Evolutionary conservation across 176 grass and related monocot species (phyloP), one percentile per base, ranked within the genome.

Genomic region (Avena sativa): DNA sequence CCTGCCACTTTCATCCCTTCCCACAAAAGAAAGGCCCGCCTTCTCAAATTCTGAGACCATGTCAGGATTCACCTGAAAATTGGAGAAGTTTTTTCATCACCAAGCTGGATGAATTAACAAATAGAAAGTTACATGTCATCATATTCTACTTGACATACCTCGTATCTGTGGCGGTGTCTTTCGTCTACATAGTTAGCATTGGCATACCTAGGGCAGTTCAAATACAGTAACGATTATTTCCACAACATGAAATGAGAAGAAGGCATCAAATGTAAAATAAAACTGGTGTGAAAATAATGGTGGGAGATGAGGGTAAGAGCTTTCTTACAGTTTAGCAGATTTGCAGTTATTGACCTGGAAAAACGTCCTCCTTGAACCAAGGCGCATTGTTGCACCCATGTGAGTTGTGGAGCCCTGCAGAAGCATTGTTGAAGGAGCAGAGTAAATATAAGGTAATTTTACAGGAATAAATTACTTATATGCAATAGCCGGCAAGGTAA

Each of bases 301-400:
- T 74, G 21, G 40, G 76, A 34, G 53, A 81, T 56, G 16, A 63
- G 52, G 59, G 26, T 68, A 74, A 25, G 20, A 64, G 49, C 58
- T 81, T 76, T 73, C 97, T 96, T 90, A 99, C 97, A 99, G 81
- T 71, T 93, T 96, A 53, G 83, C 82, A 76, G 97, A 91, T 92
- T 91, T 96, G 90, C 92, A 96, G 76, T 82, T 89, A 10, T 71
- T 79, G 71, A 71, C 63, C 26, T 92, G 57, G 62, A 99, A 99
- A 88, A 85, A 85, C 30, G 97, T 99, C 71, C 92, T 96, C 60
- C 97, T 94, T 80, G 94, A 94, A 82, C 97, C 97, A 79, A 99
- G 94, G 60, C 92, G 92, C 97, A 99, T 99, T 71, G 97, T 99
- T 19, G 87, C 97, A 20, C 97, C 97, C 97, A 99, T 99, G 58